Conservation (phyloP, 805 yeast species). For the Lipomyces kockii region DNA sequence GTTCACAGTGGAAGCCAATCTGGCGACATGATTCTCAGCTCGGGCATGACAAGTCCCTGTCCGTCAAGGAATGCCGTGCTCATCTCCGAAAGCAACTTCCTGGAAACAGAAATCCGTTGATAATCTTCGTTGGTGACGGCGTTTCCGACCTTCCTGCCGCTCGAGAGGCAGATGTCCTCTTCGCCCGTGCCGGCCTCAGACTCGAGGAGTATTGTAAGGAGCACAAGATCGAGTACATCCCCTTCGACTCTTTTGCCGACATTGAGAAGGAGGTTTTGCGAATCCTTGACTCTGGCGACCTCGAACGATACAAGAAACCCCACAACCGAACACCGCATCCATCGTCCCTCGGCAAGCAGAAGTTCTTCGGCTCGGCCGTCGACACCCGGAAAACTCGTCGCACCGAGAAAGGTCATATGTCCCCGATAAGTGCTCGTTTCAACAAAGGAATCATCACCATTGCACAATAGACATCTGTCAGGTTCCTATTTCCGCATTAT, state of each 20-base stretch:
- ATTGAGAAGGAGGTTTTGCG: conserved; percentile 45
- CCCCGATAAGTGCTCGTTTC: conserved; percentile 24
- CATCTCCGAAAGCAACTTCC: conserved; percentile 36
- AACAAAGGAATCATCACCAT: conserved; percentile 27
- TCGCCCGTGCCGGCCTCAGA: conserved; percentile 51
- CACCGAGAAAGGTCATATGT: conserved; percentile 25
- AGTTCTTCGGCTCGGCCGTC: conserved; percentile 24
- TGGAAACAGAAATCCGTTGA: conserved; percentile 47
- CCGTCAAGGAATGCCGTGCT: conserved; percentile 48
- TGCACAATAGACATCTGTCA: background rate
- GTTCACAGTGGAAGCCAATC: conserved; percentile 47
- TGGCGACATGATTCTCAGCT: conserved; percentile 52
- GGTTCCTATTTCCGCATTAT: background rate
- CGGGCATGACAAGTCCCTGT: conserved; percentile 53
- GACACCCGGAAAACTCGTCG: conserved; percentile 27
- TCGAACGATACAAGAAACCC: conserved; percentile 33
- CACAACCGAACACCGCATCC: conserved; percentile 22
- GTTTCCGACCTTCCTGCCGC: conserved; percentile 56
- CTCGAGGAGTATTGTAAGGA: conserved; percentile 50
- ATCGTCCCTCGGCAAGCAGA: conserved; percentile 4
- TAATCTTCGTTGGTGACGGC: conserved; percentile 62
- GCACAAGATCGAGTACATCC: conserved; percentile 50
- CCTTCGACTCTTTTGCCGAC: conserved; percentile 50
- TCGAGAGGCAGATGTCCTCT: conserved; percentile 50
- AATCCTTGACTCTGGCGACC: conserved; percentile 35